phyloP scores from a whole-genome alignment of 2,329 filamentous ascomycete species.

The Aureobasidium subglaciale region DNA sequence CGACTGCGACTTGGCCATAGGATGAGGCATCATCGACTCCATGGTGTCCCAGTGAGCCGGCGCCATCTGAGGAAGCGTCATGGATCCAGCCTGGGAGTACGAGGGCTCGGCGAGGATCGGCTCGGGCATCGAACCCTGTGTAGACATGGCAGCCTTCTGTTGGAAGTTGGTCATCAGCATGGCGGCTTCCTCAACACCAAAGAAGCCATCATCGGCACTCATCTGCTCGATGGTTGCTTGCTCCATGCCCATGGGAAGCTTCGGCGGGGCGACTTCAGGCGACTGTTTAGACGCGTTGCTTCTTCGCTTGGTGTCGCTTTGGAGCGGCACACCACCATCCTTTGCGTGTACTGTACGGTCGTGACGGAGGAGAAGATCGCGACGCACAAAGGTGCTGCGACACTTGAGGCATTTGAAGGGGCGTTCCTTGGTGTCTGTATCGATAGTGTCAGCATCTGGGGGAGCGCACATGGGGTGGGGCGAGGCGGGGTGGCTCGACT shows the following conservation, averaged over 20 bases:
- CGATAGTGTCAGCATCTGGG: conserved; percentile 7
- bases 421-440: conserved; percentile 89
- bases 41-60: conserved; percentile 81
- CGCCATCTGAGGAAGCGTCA: conserved; percentile 76
- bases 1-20: conserved; percentile 55
- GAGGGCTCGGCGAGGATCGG: conserved; percentile 69
- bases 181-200: conserved; percentile 93
- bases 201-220: conserved; percentile 82
- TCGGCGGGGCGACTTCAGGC: conserved; percentile 58
- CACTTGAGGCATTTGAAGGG: conserved; percentile 99
- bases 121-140: conserved; percentile 52
- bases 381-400: conserved; percentile 94
- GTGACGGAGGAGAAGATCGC: conserved; percentile 91
- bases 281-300: conserved; percentile 50
- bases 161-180: conserved; percentile 98
- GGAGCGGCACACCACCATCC: conserved; percentile 87
- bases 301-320: conserved; percentile 88
- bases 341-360: conserved; percentile 98
- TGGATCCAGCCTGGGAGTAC: conserved; percentile 60
- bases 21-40: conserved; percentile 65
- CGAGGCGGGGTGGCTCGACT: conserved; percentile 44
- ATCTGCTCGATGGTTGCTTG: conserved; percentile 85
- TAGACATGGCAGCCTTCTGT: conserved; percentile 76
- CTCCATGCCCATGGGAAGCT: conserved; percentile 74
- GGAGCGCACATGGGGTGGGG: not conserved